Evolutionary conservation across 371 early-diverging fungal genomes (phyloP).

Genomic region (Mucor ambiguus): DNA sequence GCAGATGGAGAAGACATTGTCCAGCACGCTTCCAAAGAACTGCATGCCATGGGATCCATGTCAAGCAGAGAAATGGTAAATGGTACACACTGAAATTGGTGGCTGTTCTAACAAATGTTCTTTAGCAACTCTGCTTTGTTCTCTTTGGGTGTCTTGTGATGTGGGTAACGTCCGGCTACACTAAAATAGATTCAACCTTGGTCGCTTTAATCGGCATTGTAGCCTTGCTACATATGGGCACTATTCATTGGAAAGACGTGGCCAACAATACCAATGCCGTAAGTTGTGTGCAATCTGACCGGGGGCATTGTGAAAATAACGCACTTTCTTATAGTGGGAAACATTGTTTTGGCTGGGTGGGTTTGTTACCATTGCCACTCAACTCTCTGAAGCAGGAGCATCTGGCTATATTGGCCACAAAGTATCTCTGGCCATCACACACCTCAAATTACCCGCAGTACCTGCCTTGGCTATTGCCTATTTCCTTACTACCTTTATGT

Average conservation of each 20-base stretch:
- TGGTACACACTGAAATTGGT: no score
- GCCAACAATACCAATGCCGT: constrained; percentile 67
- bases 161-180: constrained; percentile 70
- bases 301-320: background rate
- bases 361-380: constrained; percentile 77
- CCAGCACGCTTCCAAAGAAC: constrained; percentile 36
- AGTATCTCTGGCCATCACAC: constrained; percentile 46
- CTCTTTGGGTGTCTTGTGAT: constrained; percentile 58
- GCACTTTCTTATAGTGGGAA: constrained; percentile 62
- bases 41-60: constrained; percentile 40
- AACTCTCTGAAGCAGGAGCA: constrained; percentile 69
- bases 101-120: constrained; percentile 10
- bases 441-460: constrained; percentile 38
- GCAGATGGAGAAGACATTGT: constrained; percentile 23
- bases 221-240: constrained; percentile 56
- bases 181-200: constrained; percentile 68
- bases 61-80: constrained; percentile 48
- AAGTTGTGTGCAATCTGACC: constrained; percentile 12
- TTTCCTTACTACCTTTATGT: constrained; percentile 73
- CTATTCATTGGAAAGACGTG: constrained; percentile 75
- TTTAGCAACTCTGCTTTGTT: constrained; percentile 54
- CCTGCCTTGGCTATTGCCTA: constrained; percentile 64
- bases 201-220: constrained; percentile 69
- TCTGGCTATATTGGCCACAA: constrained; percentile 63
- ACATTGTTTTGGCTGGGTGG: constrained; percentile 82